Evolutionary conservation across 805 yeast species (phyloP), one percentile per base, ranked within the genome.

Genomic region (Peterozyma xylosa): DNA sequence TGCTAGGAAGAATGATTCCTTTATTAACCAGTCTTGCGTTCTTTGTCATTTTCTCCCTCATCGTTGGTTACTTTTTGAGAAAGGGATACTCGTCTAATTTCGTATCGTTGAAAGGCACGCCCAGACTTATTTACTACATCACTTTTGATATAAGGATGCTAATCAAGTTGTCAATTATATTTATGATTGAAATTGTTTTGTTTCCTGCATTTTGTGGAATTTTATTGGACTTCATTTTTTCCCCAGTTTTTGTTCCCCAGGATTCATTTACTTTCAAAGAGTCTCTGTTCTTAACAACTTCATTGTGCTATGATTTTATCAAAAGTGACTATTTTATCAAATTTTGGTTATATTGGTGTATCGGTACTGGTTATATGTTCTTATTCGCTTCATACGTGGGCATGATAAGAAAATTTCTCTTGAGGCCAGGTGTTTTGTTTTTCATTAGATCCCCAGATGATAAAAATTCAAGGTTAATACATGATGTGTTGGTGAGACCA

Each of bases 391-490:
- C 84, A 40, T 91, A 79, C 62, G 89, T 91, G 30, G 86, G 95
- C 15, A 82, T 89, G 89, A 73, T 82, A 16, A 72, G 99, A 48
- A 66, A 74, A 38, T 64, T 68, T 47, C 79, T 88, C 35, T 71
- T 91, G 46, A 74, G 99, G 45, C 82, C 85, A 0, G 99, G 99
- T 11, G 96, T 87, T 9, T 68, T 93, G 39, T 93, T 80, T 60
- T 93, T 93, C 65, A 85, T 93, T 48, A 75, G 96, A 53, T 88
- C 96, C 17, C 96, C 96, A 4, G 96, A 89, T 53, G 97, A 93
- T 58, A 96, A 96, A 35, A 84, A 86, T 53, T 81, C 88, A 38
- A 78, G 91, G 51, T 75, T 93, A 11, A 73, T 91, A 36, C 91
- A 88, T 51, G 96, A 90, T 57, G 93, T 96, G 1, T 62, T 93